Base-by-base conservation (phyloP, 352 stramenopile species). In the Phytophthora hybrid region DNA sequence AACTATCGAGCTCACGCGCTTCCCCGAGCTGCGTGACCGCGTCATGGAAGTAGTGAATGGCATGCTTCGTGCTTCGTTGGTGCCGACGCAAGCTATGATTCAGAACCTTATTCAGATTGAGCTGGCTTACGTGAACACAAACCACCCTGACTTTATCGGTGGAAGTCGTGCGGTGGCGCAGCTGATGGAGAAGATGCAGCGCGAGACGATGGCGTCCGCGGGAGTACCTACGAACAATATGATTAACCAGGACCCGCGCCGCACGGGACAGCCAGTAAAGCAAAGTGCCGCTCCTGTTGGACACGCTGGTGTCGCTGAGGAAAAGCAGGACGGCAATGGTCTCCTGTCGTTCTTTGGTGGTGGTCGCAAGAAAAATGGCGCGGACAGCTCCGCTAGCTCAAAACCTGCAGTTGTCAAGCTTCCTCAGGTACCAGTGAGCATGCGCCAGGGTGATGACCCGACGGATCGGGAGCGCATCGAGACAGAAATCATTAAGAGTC, bases 91-190 rank as follows among this genome's bases (percentile, higher is more conserved):
- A 71, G 60, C 82, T 18, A 99, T 99, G 97, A 98, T 99, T 63
- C 89, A 93, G 26, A 99, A 99, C 78, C 80, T 99, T 18, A 98
- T 99, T 62, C 95, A 98, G 73, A 98, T 99, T 71, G 98, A 99
- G 85, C 79, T 99, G 65, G 97, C 98, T 8, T 99, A 99, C 81
- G 98, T 99, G 71, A 99, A 99, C 87, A 99, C 98, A 21, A 99
- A 98, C 77, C 98, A 99, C 84, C 98, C 98, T 8, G 98, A 99
- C 76, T 99, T 99, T 63, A 99, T 99, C 65, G 98, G 97, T 57
- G 98, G 97, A 41, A 98, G 93, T 68, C 84, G 91, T 14, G 97
- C 97, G 31, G 97, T 99, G 21, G 94, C 96, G 16, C 87, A 97
- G 66, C 76, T 99, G 23, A 99, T 99, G 94, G 92, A 99, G 73